Base-by-base conservation (phyloP, 2,329 filamentous ascomycete species). In the Venturia effusa region DNA sequence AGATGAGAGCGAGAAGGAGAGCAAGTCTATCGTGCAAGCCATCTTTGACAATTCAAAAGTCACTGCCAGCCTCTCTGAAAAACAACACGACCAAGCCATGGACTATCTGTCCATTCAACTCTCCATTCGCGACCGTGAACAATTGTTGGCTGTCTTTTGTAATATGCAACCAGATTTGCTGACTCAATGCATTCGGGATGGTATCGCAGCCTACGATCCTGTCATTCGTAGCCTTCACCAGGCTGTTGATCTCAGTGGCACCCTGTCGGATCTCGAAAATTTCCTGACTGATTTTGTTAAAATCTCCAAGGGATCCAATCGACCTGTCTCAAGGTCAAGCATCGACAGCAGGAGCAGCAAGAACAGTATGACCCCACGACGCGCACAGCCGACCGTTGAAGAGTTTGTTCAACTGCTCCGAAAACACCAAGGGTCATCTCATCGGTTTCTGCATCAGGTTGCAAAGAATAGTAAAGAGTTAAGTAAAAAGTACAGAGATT, bases 271-370 rank as follows among this genome's bases (percentile, higher is more conserved):
- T 41, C 77, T 83, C 1, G 85, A 92, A 71, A 78, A 76, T 11
- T 92, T 94, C 69, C 71, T 92, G 27, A 82, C 83, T 6, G 89
- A 92, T 67, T 82, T 92, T 64, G 84, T 94, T 72, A 84, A 84
- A 66, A 80, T 70, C 3, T 74, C 76, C 11, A 78, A 60, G 79
- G 54, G 68, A 70, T 1, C 69, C 68, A 37, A 74, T 73, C 59
- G 74, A 41, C 32, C 40, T 17, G 51, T 57, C 30, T 57, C 51
- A 17, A 57, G 51, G 15, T 57, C 51, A 62, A 64, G 24, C 15
- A 27, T 15, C 34, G 57, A 22, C 19, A 57, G 34, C 24, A 64
- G 51, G 24, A 54, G 24, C 13, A 40, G 63, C 39, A 41, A 24
- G 27, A 59, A 76, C 54, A 43, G 41, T 24, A 13, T 27, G n/a